These are phyloP conservation scores for Talaromyces marneffei DNA, from an alignment of 2,329 filamentous ascomycete species.

Conservation along the genomic window DNA sequence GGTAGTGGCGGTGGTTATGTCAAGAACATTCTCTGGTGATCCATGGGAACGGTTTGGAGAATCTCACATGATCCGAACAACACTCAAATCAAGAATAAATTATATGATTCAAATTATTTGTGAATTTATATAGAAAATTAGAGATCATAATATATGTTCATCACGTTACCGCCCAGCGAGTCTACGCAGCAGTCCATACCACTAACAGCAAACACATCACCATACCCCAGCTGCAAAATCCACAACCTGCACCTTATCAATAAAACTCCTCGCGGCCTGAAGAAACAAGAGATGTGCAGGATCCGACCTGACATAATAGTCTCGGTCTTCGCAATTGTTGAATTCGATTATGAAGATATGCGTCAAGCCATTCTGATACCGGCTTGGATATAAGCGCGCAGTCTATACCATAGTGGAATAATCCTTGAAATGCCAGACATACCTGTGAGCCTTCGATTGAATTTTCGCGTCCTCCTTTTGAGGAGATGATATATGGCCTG, in stretches of 20 bases:
- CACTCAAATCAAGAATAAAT: background rate
- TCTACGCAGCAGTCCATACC: background rate
- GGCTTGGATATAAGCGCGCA: background rate
- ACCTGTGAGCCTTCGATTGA: slow-evolving; percentile 2
- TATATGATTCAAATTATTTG: background rate
- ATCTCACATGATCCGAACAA: background rate
- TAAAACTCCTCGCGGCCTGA: slow-evolving; percentile 29
- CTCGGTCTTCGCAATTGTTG: slow-evolving; percentile 55
- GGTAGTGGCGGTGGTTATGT: background rate
- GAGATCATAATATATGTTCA: background rate
- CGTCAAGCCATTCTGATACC: slow-evolving; percentile 55
- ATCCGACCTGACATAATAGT: slow-evolving; percentile 63
- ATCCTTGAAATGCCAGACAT: background rate
- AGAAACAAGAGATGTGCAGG: slow-evolving; percentile 58
- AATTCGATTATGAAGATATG: slow-evolving; percentile 68
- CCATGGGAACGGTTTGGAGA: background rate
- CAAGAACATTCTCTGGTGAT: background rate
- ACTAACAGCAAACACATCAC: background rate
- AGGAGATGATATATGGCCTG: slow-evolving; percentile 9
- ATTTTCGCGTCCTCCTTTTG: slow-evolving; percentile 11
- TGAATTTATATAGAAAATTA: background rate
- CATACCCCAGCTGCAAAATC: slow-evolving; percentile 25
- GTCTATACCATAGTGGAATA: background rate
- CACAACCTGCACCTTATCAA: slow-evolving; percentile 32
- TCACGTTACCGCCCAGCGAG: too few relatives aligned